Base-by-base conservation (phyloP, 2,329 filamentous ascomycete species). In the Aspergillus sp. region DNA sequence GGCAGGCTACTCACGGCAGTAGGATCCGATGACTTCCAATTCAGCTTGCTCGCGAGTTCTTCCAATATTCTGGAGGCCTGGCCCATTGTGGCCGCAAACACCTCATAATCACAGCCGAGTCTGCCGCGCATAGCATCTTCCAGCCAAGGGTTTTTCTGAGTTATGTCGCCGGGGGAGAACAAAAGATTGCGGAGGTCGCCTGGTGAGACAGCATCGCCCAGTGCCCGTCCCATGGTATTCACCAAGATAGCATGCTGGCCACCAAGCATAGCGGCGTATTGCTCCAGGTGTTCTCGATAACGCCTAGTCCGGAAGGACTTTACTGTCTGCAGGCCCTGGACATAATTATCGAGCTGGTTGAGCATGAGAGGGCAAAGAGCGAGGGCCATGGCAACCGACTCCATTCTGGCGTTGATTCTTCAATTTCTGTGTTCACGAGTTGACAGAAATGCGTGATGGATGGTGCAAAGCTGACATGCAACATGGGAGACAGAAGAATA, bases 291-390 rank as follows among this genome's bases (percentile, higher is more conserved):
- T 16, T 17, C 26, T 10, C 33, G 43, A 39, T 32, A 49, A 11
- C 29, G 36, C n/a, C 24, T 15, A n/a, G 13, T 31, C 28, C 36
- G 42, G 10, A 40, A 19, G 1, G 11, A 19, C 12, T 36, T 45
- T 14, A 48, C 15, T 8, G 36, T 45, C 17, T 47, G 35, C 4
- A 48, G 20, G 5, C 45, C 46, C 7, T 37, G 36, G 2, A 30
- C 39, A 30, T 47, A 50, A 7, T 36, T 39, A 24, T 45, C 44
- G 3, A 50, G 17, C 13, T 45, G 42, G 16, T 50, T 49, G 15
- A 51, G 34, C n/a, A 52, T 6, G 5, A 53, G 19, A 1, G 48
- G 48, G 8, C 52, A 34, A 14, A 49, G 20, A 3, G 45, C 48
- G 2, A 51, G 36, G 7, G 31, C 40, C 3, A 51, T 11, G 12